Evolutionary conservation across 2,329 filamentous ascomycete genomes (phyloP), one percentile per base, ranked within the genome.

Genomic region (Colletotrichum sp.): DNA sequence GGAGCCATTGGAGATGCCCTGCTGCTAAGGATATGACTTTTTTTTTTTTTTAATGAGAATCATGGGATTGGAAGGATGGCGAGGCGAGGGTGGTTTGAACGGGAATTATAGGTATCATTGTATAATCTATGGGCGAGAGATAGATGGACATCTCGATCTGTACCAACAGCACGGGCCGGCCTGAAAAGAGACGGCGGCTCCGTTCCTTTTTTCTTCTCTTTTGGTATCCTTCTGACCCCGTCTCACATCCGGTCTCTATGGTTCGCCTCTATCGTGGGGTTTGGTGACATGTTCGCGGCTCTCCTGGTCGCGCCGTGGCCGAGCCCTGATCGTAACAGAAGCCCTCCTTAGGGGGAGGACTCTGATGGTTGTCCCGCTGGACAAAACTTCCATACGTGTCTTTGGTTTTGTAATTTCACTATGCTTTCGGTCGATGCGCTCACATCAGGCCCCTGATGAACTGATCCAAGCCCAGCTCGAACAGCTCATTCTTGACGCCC

Each of bases 391-490:
- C 18, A 30, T 21, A n/a, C 18, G 59, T 12, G n/a, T 21, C 6
- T 63, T 63, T 21, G 30, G 30, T 21, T 21, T 63, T 24, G 30
- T 63, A 36, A 32, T 32, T 59, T 18, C 12, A 34, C 13, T 36
- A 28, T 34, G 59, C 30, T 13, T 5, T 21, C 32, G 18, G 21
- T 16, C n/a, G 12, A 12, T 64, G 30, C 39, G 18, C 64, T 90
- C 86, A 92, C 86, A 92, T 89, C 76, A 93, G 84, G 1, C 92
- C 90, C 77, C 93, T 90, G 68, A 97, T 91, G 81, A 97, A 97
- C 78, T 95, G 93, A 79, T 97, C 95, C 72, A 98, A 84, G 0
- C 92, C 93, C 77, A 94, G 85, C 83, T 94, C 93, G 79, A 94
- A 94, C 78, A 94, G 86, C 84, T 94, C 93, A 81, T 94, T 94